These are phyloP conservation scores for Potentilla sterilis DNA, from an alignment of 306 rosid species.

Conservation along the genomic window DNA sequence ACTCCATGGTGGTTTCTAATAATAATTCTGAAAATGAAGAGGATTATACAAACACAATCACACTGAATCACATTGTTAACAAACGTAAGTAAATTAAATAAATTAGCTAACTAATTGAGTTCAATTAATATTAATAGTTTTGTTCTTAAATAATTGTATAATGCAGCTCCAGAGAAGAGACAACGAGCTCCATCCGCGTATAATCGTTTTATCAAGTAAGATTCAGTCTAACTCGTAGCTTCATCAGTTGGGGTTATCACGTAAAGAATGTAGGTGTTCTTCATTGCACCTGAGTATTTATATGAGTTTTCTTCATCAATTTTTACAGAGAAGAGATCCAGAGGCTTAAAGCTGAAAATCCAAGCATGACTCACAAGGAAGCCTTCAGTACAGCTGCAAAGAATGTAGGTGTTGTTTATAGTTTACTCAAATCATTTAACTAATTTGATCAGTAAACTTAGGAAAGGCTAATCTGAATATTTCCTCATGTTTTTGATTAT, in stretches of 20 bases:
- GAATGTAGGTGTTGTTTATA: slow-evolving; percentile 43
- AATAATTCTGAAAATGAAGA: slow-evolving; percentile 60
- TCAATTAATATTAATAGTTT: not conserved
- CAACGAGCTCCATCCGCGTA: slow-evolving; percentile 96
- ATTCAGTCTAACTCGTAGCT: not conserved
- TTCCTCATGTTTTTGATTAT: not conserved
- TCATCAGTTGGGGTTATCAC: too few species aligned
- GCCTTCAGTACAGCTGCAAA: slow-evolving; percentile 92
- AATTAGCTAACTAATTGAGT: not conserved
- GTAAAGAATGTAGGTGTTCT: too few species aligned
- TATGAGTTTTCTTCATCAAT: not conserved
- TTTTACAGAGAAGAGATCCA: slow-evolving; percentile 71
- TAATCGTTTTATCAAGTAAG: slow-evolving; percentile 86
- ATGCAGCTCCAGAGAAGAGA: slow-evolving; percentile 86
- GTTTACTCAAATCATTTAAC: not conserved
- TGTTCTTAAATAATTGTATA: not conserved
- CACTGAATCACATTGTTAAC: slow-evolving; percentile 51
- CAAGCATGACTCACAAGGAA: slow-evolving; percentile 88
- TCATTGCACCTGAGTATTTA: not conserved
- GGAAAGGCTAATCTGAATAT: not conserved
- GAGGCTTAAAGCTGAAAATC: slow-evolving; percentile 84
- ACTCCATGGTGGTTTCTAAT: slow-evolving; percentile 41
- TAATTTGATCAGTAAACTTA: not conserved
- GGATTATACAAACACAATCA: slow-evolving; percentile 43
- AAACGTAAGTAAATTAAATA: slow-evolving; percentile 46